Evolutionary conservation across 139 green algal genomes (phyloP), one percentile per base, ranked within the genome.

Genomic region (Picochlorum sp.): DNA sequence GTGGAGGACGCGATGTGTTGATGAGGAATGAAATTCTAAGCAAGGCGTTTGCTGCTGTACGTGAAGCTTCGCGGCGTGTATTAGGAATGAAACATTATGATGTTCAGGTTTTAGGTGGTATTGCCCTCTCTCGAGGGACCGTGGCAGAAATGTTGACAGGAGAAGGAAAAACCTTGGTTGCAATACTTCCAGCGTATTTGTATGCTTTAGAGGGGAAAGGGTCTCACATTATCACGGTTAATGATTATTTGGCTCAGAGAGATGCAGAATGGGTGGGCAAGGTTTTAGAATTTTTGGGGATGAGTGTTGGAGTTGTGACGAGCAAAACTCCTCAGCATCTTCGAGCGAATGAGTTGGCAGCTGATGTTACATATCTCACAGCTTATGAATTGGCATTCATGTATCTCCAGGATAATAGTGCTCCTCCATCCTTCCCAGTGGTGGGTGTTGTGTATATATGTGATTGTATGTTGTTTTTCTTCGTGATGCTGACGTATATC

Each of bases 141-240:
- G 59, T 85, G 2, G 90, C 92, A 1, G 92, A 98, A 81, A 98
- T 98, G 92, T 61, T 75, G 31, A 97, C 92, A 6, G 91, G 90
- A 15, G 92, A 98, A 79, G 93, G 93, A 58, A 98, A 98, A 73
- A 98, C 93, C 2, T 85, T 98, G 37, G 92, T 96, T 31, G 89
- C 89, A 37, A 84, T 81, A 9, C 67, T 95, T 23, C 80, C 88
- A 0, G 71, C 73, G 14, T 83, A 83, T 52, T 62, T 90, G 18
- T 73, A 91, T 44, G 82, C 81, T 0, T 64, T 88, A 30, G 28
- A 74, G 30, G 50, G n/a, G 15, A 51, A 38, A 54, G 85, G 85
- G 10, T 90, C 96, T 47, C 90, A 97, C 70, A 72, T 96, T 2
- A 76, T 96, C 11, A 95, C 89, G 2, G 89, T 97, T 11, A 97